Percentiles rank a stretch among this genome's conserved stretches.
phyloP scores from a whole-genome alignment of 2,329 filamentous ascomycete genomes.

The Pseudopyrenochaeta lycopersici region DNA sequence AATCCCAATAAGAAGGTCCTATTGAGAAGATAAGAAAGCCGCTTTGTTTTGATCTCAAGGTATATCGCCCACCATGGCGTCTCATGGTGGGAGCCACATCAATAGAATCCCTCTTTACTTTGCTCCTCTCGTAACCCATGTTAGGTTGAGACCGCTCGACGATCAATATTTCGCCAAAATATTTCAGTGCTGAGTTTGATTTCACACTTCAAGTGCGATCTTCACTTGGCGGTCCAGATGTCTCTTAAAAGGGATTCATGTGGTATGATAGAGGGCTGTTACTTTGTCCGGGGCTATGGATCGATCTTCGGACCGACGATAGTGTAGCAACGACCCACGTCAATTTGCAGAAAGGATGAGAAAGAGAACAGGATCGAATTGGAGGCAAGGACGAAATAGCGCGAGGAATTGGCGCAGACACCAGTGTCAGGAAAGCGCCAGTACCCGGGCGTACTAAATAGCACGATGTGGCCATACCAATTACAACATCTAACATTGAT shows the following conservation, averaged over 20 bases:
- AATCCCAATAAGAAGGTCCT: neutral
- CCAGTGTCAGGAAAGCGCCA: no score
- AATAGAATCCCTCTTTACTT: conserved; percentile 27
- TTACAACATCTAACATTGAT: conserved; percentile 40
- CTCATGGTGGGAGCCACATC: conserved; percentile 27
- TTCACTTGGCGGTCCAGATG: conserved; percentile 27
- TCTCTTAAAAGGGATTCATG: conserved; percentile 38
- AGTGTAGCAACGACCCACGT: no score
- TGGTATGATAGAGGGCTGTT: conserved; percentile 40
- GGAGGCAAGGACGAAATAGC: no score
- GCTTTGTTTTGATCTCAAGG: conserved; percentile 7
- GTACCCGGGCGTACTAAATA: no score
- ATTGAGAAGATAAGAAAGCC: neutral
- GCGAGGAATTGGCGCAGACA: no score
- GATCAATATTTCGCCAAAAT: conserved; percentile 37
- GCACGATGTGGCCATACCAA: conserved; percentile 38
- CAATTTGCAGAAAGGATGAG: no score
- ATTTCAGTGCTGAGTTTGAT: conserved; percentile 41
- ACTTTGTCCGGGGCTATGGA: conserved; percentile 42
- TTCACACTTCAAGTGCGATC: conserved; percentile 40
- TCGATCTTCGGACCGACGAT: conserved; percentile 45
- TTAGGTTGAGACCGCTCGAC: conserved; percentile 38
- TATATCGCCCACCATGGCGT: conserved; percentile 28
- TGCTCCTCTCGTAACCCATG: conserved; percentile 38
- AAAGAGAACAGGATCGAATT: no score